These are phyloP conservation scores for Thelephora ganbajun DNA, from an alignment of 768 basidiomycete species.

Conservation along the genomic window DNA sequence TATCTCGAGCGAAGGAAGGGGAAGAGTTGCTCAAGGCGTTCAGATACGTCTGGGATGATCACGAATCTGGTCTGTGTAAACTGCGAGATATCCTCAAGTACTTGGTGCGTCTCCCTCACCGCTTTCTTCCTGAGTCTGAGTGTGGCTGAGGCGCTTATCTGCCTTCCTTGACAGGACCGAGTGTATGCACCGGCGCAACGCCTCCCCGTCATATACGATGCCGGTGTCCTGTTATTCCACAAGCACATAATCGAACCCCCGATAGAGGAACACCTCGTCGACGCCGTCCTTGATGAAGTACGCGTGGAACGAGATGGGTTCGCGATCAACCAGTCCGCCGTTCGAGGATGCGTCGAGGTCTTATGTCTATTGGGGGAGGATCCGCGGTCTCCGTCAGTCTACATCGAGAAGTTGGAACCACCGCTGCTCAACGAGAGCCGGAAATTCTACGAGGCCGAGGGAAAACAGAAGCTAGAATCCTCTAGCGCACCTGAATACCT, in stretches of 20 bases:
- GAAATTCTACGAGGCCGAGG: slow-evolving; percentile 69
- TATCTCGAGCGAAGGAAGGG: slow-evolving; percentile 69
- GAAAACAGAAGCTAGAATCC: slow-evolving; percentile 47
- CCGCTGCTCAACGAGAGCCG: slow-evolving; percentile 65
- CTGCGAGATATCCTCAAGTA: slow-evolving; percentile 86
- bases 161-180: slow-evolving; percentile 52
- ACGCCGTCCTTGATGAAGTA: slow-evolving; percentile 76
- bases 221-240: slow-evolving; percentile 74
- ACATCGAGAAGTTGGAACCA: slow-evolving; percentile 77
- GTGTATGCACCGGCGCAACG: slow-evolving; percentile 65
- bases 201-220: slow-evolving; percentile 69
- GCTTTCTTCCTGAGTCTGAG: background rate
- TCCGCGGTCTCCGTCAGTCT: slow-evolving; percentile 38
- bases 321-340: slow-evolving; percentile 79
- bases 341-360: slow-evolving; percentile 82
- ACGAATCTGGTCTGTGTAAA: slow-evolving; percentile 77
- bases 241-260: slow-evolving; percentile 66
- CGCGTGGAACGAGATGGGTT: slow-evolving; percentile 87
- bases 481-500: slow-evolving; percentile 80
- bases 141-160: background rate
- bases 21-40: slow-evolving; percentile 77
- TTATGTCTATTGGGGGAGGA: slow-evolving; percentile 52
- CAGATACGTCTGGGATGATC: slow-evolving; percentile 86
- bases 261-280: slow-evolving; percentile 71
- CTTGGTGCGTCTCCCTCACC: slow-evolving; percentile 46